These are phyloP conservation scores for Globisporangium parvum DNA, from an alignment of 352 stramenopile species.

Conservation along the genomic window DNA sequence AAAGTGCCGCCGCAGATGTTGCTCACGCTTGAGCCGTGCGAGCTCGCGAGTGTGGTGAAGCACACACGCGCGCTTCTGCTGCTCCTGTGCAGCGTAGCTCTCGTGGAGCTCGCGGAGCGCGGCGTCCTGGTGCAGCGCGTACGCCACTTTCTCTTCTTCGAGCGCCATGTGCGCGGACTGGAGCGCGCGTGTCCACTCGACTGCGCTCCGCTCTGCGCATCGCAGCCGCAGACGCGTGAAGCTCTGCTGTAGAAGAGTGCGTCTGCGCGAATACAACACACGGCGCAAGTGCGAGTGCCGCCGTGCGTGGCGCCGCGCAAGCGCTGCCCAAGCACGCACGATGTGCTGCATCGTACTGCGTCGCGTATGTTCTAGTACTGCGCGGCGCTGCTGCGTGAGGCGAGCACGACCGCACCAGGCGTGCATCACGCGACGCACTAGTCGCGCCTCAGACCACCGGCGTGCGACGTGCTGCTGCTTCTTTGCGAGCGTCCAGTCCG, in stretches of 20 bases:
- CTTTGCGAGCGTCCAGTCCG: conserved; percentile 13
- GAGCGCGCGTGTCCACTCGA: conserved; percentile 37
- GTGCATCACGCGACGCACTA: conserved; percentile 14
- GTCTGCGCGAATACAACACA: neutral
- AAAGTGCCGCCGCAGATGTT: conserved; percentile 12
- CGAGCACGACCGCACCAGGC: conserved; percentile 9
- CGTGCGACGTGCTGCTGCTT: conserved; percentile 12
- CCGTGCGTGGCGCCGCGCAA: neutral
- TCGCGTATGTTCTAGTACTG: neutral
- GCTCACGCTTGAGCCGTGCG: conserved; percentile 10
- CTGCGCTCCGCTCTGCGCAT: conserved; percentile 21
- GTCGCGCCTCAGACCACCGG: conserved; percentile 10
- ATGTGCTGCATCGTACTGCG: neutral
- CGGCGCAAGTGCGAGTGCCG: neutral
- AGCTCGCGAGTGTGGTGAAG: conserved; percentile 12
- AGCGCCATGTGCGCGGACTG: conserved; percentile 28
- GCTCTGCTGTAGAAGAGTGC: neutral
- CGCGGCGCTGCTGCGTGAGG: neutral
- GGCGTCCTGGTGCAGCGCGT: conserved; percentile 28
- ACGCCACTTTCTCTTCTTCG: conserved; percentile 36
- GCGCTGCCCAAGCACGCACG: conserved; percentile 8
- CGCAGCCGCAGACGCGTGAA: conserved; percentile 25
- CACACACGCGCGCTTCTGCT: conserved; percentile 14
- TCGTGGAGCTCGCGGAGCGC: conserved; percentile 26
- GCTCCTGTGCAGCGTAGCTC: conserved; percentile 18